Percentiles rank a stretch among this genome's conserved stretches.
phyloP scores from a whole-genome alignment of 306 rosid species.

The Vigna radiata region DNA sequence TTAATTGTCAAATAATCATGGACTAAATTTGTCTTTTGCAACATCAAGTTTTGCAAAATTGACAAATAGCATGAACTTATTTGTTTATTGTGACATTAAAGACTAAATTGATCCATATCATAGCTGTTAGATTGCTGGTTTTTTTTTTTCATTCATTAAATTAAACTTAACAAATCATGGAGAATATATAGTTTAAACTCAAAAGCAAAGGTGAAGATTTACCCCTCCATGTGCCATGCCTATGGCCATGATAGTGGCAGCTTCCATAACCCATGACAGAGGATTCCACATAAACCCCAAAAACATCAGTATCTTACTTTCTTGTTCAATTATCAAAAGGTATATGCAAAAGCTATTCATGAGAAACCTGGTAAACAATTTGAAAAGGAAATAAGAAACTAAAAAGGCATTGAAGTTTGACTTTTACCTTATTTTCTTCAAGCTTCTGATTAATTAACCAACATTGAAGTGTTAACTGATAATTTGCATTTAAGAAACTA shows the following conservation, averaged over 20 bases:
- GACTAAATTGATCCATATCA: background rate
- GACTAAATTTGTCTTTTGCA: too few species aligned
- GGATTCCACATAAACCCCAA: constrained; percentile 93
- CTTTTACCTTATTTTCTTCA: constrained; percentile 74
- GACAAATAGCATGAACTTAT: background rate
- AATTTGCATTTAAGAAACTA: background rate
- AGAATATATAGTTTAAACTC: background rate
- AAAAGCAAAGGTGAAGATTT: constrained; percentile 8
- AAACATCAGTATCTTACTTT: constrained; percentile 70
- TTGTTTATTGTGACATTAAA: background rate
- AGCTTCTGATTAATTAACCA: constrained; percentile 50
- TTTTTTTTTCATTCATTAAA: constrained; percentile 3
- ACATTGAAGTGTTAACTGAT: background rate
- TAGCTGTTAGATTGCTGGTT: background rate
- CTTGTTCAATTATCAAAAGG: constrained; percentile 46
- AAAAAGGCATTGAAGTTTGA: constrained; percentile 21
- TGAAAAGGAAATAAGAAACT: constrained; percentile 4
- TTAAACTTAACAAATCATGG: background rate
- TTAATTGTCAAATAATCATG: too few species aligned
- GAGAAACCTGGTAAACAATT: constrained; percentile 22
- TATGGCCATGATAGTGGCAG: constrained; percentile 81
- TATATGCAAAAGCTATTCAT: background rate
- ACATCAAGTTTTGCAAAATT: background rate
- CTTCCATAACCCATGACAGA: constrained; percentile 92
- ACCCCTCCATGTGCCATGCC: constrained; percentile 75